Base-by-base conservation (phyloP, 2,329 filamentous ascomycete genomes). In the Diaporthe destruens region DNA sequence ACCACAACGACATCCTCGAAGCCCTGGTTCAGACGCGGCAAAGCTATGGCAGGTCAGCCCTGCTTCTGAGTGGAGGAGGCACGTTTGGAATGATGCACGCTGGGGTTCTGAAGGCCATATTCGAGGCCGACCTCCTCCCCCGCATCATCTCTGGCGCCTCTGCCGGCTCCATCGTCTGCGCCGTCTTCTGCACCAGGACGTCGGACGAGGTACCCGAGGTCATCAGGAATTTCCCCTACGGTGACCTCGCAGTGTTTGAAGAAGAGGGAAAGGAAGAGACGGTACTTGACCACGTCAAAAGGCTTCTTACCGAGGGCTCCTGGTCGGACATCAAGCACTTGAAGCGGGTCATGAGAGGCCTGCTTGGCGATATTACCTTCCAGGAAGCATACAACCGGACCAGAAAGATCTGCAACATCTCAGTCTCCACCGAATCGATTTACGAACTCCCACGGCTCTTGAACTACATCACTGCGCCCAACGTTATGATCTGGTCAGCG, bases 341-440 rank as follows among this genome's bases (percentile, higher is more conserved):
- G 63, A 92, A 90, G 2, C 88, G 92, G 59, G 94, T 97, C 7
- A 96, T 98, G 94, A 89, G 90, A 70, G 87, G 87, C 42, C 85
- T 96, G 78, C 87, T 98, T 9, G 95, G 95, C 49, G 94, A 98
- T 77, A 92, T 98, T 77, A 98, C 96, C 0, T 98, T 98, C 77
- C 94, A 96, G 79, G 96, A 98, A 82, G 94, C 95, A 0, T 98
- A 98, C 84, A 97, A 98, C 80, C 92, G 95, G n/a, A 98, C 95
- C 0, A 90, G 94, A 36, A 90, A 95, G 72, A 95, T 98, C 74
- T 89, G 98, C 78, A 98, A 98, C 80, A 98, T 98, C 49, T 95
- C 94, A 72, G 95, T 98, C 8, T 98, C 95, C 0, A 94, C 93
- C 2, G 93, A 94, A 1, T 94, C 93, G 20, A 88, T 96, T 70